phyloP scores from a whole-genome alignment of 371 early-diverging fungal species.

The Mortierella sp. region DNA sequence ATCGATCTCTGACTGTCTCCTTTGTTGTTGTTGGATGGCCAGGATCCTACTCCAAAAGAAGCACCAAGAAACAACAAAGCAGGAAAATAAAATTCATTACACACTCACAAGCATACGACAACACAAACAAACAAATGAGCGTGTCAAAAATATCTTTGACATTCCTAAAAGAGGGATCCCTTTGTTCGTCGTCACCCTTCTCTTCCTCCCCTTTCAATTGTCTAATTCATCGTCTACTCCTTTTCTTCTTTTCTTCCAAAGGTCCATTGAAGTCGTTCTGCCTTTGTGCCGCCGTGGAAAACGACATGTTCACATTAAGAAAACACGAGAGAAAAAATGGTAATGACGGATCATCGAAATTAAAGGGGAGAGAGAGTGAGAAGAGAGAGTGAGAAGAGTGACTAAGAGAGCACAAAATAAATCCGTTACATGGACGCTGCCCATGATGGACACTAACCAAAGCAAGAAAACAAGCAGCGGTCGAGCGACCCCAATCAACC shows the following conservation, averaged over 20 bases:
- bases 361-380: background rate
- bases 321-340: background rate
- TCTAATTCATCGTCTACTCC: too few relatives aligned
- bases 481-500: background rate
- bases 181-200: background rate
- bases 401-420: background rate
- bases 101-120: too few relatives aligned
- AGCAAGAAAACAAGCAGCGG: background rate
- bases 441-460: background rate
- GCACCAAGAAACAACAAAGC: constrained; percentile 15
- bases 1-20: background rate
- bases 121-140: background rate
- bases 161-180: background rate
- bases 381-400: too few relatives aligned
- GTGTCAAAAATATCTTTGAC: background rate
- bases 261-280: constrained; percentile 17
- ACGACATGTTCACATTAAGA: background rate
- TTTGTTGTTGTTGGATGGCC: background rate
- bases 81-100: background rate
- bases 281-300: constrained; percentile 18
- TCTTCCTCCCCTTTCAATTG: background rate
- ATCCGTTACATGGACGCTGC: background rate
- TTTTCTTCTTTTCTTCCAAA: constrained; percentile 7
- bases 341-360: constrained; percentile 4
- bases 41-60: background rate